Base-by-base conservation (phyloP, 768 basidiomycete species). In the Rickenella mellea region DNA sequence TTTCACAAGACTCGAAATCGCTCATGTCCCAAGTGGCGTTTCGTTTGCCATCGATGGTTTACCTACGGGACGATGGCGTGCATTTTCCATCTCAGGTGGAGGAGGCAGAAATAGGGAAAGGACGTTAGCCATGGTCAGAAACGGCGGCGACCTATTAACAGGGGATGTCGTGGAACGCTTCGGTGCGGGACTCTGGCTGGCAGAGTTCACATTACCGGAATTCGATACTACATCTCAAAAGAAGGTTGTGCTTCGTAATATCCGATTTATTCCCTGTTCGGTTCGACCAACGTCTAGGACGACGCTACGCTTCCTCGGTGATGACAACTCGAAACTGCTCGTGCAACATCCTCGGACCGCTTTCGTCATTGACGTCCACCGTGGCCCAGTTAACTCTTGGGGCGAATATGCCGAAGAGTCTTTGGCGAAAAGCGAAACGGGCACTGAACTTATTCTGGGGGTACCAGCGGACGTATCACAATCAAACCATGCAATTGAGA, bases 121-220 rank as follows among this genome's bases (percentile, higher is more conserved):
- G 36, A 67, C 58, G 17, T 66, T 82, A 33, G 83, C 79, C 2
- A 81, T 84, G 49, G 54, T 83, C 43, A 82, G 80, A 59, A 72
- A 70, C 5, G 68, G 65, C 0, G 82, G 80, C 0, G 76, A 74
- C 48, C 54, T 62, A 27, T 61, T 83, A 26, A 78, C 78, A 0
- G 83, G 83, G 1, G 51, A 78, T 46, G 61, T 82, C 25, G 65
- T 84, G 11, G 82, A 83, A 9, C 84, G 80, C 2, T 75, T 75
- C 5, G 65, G 65, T 26, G 56, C 70, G 11, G 83, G 83, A 3
- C 64, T 86, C 19, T 86, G 83, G 56, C 50, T 84, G 41, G 82
- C 71, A 10, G 68, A 79, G 24, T 55, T 85, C 45, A 65, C 60
- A 2, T 62, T 83, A 8, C 76, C 78, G 7, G 14, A 48, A 45